Evolutionary conservation across 1,284 basidiomycete species (phyloP).

Genomic region (Apiotrichum gamsii): DNA sequence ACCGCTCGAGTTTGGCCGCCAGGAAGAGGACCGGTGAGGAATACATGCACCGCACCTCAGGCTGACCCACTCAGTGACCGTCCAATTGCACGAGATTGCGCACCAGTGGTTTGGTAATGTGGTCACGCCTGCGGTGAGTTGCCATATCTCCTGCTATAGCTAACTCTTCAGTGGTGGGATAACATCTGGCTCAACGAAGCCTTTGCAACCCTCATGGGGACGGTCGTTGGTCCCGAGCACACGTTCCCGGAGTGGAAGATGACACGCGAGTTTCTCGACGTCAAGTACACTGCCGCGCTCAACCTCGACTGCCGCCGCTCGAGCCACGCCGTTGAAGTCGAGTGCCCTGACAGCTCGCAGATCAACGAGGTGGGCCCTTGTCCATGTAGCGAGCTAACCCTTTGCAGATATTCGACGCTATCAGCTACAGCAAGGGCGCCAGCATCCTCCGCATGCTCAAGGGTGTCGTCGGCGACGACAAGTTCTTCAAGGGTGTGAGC

Average conservation of each 20-base stretch:
- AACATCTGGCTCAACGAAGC: constrained; percentile 67
- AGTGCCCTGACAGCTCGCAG: constrained; percentile 75
- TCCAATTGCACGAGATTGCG: constrained; percentile 39
- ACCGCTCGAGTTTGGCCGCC: constrained; percentile 65
- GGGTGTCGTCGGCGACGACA: constrained; percentile 78
- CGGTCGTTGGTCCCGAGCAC: constrained; percentile 77
- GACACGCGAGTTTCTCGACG: constrained; percentile 51
- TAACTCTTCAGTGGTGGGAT: constrained; percentile 94
- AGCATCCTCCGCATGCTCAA: constrained; percentile 86
- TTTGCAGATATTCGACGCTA: constrained; percentile 81
- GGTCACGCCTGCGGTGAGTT: too few relatives aligned
- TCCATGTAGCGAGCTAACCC: too few relatives aligned
- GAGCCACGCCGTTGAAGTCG: constrained; percentile 93
- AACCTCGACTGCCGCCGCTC: constrained; percentile 79
- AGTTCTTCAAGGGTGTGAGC: constrained; percentile 76
- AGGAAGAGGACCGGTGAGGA: constrained; percentile 76
- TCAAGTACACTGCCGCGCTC: constrained; percentile 57
- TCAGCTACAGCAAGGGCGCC: constrained; percentile 80
- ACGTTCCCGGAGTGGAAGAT: constrained; percentile 54
- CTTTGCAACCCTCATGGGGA: constrained; percentile 78
- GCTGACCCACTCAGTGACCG: too few relatives aligned
- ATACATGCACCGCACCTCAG: too few relatives aligned
- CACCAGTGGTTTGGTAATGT: constrained; percentile 57
- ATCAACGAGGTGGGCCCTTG: too few relatives aligned
- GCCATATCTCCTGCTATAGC: too few relatives aligned